A percentile compares a stretch with the other conserved stretches of the same genome.
Evolutionary conservation across 2,329 filamentous ascomycete genomes (phyloP).

Genomic region (Fusarium acutatum): DNA sequence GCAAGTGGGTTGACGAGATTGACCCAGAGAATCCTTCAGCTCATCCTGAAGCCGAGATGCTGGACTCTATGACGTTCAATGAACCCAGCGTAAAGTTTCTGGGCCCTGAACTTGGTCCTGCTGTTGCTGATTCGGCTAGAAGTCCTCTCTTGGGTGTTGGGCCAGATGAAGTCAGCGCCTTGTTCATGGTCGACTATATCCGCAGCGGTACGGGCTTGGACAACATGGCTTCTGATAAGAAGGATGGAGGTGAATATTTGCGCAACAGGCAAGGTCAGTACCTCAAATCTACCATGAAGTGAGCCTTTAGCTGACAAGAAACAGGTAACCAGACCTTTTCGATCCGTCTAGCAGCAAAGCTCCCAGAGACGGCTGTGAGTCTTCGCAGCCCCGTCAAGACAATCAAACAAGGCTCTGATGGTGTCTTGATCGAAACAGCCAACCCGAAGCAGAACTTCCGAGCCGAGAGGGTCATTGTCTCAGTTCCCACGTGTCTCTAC

Average conservation of each 20-base stretch:
- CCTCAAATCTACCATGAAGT: too few species aligned
- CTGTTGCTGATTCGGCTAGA: constrained; percentile 3
- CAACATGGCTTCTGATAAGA: constrained; percentile 30
- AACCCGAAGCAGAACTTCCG: constrained; percentile 12
- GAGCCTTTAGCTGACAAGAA: neutral
- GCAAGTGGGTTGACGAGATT: constrained; percentile 6
- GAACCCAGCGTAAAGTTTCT: constrained; percentile 4
- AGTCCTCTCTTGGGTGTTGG: constrained; percentile 28
- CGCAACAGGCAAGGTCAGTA: constrained; percentile 33
- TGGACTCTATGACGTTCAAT: constrained; percentile 16
- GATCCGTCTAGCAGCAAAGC: constrained; percentile 16
- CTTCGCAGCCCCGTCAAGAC: constrained; percentile 25
- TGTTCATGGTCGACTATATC: constrained; percentile 34
- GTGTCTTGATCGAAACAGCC: constrained; percentile 23
- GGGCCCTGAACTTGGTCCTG: constrained; percentile 3
- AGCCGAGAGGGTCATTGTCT: constrained; percentile 38
- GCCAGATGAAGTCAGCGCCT: constrained; percentile 28
- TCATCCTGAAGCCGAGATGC: constrained; percentile 8
- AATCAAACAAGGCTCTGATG: constrained; percentile 22
- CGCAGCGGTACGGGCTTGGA: constrained; percentile 28
- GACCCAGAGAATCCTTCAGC: constrained; percentile 6
- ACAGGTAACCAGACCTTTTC: constrained; percentile 28
- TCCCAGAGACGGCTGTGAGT: constrained; percentile 17
- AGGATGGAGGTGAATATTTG: constrained; percentile 36
- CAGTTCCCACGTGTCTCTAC: constrained; percentile 39